A percentile compares a stretch with the other conserved stretches of the same genome.
These are phyloP conservation scores for Barnettozyma sucrosica DNA, from an alignment of 805 yeast species.

Conservation along the genomic window DNA sequence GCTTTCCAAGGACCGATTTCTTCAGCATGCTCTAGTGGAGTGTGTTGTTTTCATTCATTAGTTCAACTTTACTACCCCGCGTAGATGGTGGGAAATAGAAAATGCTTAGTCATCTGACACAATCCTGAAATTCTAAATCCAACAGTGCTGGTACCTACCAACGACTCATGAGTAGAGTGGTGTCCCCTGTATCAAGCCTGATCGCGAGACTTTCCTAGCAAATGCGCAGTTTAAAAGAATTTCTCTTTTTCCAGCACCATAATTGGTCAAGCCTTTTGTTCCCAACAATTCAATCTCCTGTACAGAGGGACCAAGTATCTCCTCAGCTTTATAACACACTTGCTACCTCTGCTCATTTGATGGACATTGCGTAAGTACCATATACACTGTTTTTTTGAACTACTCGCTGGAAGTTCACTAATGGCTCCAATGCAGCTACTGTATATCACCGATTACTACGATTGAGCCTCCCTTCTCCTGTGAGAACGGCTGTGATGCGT, in stretches of 20 bases:
- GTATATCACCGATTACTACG: constrained; percentile 19
- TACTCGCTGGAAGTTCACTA: neutral
- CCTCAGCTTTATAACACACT: constrained; percentile 13
- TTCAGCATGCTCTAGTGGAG: too few species aligned
- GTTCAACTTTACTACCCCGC: too few species aligned
- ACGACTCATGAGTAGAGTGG: neutral
- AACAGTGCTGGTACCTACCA: neutral
- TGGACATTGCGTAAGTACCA: constrained; percentile 22
- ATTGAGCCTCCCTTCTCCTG: constrained; percentile 22
- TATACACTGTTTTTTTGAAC: too few species aligned
- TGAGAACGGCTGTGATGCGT: constrained; percentile 20
- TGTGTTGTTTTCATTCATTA: too few species aligned
- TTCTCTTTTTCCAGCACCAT: neutral
- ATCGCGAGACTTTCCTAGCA: neutral
- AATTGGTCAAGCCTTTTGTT: neutral
- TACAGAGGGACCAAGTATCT: constrained; percentile 6
- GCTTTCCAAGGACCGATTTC: too few species aligned
- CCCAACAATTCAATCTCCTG: neutral
- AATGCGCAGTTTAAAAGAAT: neutral
- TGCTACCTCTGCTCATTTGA: constrained; percentile 16
- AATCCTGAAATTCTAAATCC: too few species aligned
- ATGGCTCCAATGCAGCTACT: constrained; percentile 11
- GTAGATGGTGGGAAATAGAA: too few species aligned
- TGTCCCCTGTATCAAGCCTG: neutral
- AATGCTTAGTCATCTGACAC: neutral